These are phyloP conservation scores for Lactifluus piperatus DNA, from an alignment of 768 basidiomycete genomes.

Conservation along the genomic window DNA sequence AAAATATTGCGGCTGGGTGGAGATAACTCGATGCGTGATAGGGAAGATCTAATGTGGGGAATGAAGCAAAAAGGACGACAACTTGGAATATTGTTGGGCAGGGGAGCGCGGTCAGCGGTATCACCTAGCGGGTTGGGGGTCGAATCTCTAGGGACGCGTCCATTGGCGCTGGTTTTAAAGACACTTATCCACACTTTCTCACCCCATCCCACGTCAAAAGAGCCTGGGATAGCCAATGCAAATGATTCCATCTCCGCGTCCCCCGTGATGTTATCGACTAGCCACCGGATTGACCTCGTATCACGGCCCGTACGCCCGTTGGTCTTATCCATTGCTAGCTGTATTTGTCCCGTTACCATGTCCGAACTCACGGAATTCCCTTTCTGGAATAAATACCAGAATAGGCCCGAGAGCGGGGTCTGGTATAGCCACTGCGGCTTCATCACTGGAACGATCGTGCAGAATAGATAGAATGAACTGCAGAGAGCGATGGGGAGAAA, in stretches of 20 bases:
- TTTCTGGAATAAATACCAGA: slow-evolving; percentile 6
- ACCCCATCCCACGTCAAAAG: slow-evolving; percentile 4
- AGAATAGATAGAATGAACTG: slow-evolving; percentile 10
- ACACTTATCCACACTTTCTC: not conserved
- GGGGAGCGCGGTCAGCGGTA: not conserved
- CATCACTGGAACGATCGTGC: not conserved
- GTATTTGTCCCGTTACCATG: not conserved
- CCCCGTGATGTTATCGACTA: not conserved
- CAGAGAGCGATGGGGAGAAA: slow-evolving; percentile 6
- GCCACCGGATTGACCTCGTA: not conserved
- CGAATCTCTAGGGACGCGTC: no score
- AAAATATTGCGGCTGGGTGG: not conserved
- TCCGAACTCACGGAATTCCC: not conserved
- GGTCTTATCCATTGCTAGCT: not conserved
- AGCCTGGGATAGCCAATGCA: slow-evolving; percentile 1
- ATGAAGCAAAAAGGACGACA: no score
- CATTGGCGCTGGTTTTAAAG: not conserved
- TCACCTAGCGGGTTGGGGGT: not conserved
- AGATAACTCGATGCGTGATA: not conserved
- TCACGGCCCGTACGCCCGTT: not conserved
- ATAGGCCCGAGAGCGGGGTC: not conserved
- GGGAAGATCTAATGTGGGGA: no score
- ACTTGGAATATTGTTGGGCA: not conserved
- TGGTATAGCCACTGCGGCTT: slow-evolving; percentile 13
- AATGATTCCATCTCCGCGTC: not conserved